Percentiles rank a stretch among this genome's conserved stretches.
These are phyloP conservation scores for Alternaria alternata DNA, from an alignment of 2,329 filamentous ascomycete genomes.

Conservation along the genomic window DNA sequence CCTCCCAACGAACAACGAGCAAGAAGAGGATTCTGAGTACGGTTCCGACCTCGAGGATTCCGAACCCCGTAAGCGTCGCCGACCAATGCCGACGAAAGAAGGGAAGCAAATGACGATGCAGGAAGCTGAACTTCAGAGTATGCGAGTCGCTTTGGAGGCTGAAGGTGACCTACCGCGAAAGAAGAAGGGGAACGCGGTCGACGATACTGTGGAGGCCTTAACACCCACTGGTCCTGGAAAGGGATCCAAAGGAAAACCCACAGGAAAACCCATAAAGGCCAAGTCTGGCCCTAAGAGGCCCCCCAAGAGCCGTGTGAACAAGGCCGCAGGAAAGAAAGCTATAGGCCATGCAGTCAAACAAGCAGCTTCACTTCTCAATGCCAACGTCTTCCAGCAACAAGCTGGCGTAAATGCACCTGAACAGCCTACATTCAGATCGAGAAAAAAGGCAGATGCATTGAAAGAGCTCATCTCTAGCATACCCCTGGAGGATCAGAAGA, in stretches of 20 bases:
- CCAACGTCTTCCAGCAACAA: conserved; percentile 47
- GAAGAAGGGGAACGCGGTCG: conserved; percentile 20
- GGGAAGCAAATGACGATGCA: conserved; percentile 22
- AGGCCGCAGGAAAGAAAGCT: conserved; percentile 27
- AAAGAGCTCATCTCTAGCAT: conserved; percentile 53
- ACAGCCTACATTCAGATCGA: conserved; percentile 34
- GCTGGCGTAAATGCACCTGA: conserved; percentile 30
- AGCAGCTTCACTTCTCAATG: conserved; percentile 35
- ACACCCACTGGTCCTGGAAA: conserved; percentile 5
- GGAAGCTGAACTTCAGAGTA: conserved; percentile 40
- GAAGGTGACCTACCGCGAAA: conserved; percentile 29
- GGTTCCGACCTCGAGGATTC: conserved; percentile 3
- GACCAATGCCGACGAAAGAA: conserved; percentile 24
- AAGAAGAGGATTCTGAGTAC: conserved; percentile 19
- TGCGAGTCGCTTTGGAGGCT: conserved; percentile 43
- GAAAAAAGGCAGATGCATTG: conserved; percentile 45
- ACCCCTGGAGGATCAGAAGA: conserved; percentile 46
- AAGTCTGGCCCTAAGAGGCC: conserved; percentile 7
- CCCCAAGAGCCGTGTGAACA: background rate
- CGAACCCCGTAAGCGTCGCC: conserved; percentile 24
- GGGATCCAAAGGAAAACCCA: conserved; percentile 14
- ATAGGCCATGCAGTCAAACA: conserved; percentile 27
- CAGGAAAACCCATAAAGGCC: conserved; percentile 5
- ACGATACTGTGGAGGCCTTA: conserved; percentile 3
- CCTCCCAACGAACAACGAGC: background rate